Evolutionary conservation across 2,329 filamentous ascomycete species (phyloP), one percentile per base, ranked within the genome.

Genomic region (Fusarium euwallaceae): DNA sequence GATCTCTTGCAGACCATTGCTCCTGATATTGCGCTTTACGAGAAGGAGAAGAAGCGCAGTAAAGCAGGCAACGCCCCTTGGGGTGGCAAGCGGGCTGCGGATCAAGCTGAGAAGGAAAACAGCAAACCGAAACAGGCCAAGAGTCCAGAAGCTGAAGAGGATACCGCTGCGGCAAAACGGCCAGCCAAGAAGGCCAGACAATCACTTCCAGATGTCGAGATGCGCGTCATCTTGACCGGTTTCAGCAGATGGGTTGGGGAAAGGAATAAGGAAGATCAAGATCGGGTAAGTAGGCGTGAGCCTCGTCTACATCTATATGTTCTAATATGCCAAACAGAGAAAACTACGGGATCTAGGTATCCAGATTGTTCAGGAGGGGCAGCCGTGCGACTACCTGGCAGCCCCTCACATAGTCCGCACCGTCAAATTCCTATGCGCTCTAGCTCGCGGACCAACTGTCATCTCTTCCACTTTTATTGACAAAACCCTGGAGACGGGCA

Each of bases 331-430:
- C 67, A 12, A 64, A 70, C 78, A 97, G 94, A 92, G 89, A 84
- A 93, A 93, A 84, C 88, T 99, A 65, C 93, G 95, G 70, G 91
- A 93, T 55, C 85, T 98, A 39, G 97, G 97, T 9, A 94, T 99
- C 66, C 88, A 92, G 75, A 90, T 98, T 24, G 93, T 94, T 6
- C 88, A 92, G 76, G 94, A 98, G 79, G 91, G 91, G 29, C 89
- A 90, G 58, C 88, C 90, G 53, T 97, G 94, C 81, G 94, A 96
- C 78, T 94, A 97, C 81, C 89, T 99, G 12, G 95, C 95, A 37
- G 96, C 96, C 4, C 97, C 96, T 1, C 90, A 91, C 48, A 91
- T 98, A 71, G 90, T 98, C 37, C 93, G 97, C 41, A 99, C 97
- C 0, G 92, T 94, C 81, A 99, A 99, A 80, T 99, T 99, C 80